Conservation (phyloP, 2,329 filamentous ascomycete species). For the Aspergillus pseudoviridinutans region DNA sequence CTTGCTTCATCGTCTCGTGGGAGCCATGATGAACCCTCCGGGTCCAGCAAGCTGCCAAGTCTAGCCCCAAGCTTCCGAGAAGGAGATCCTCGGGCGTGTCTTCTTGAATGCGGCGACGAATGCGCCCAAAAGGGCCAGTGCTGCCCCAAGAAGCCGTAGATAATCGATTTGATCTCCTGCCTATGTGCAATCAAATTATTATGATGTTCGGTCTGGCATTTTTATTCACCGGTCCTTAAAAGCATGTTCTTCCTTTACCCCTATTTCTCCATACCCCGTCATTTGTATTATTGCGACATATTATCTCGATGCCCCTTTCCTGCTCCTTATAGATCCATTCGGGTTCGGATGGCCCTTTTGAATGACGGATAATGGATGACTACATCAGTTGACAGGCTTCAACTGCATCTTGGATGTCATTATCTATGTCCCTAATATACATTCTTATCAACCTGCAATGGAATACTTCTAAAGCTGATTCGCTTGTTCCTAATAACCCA, state of each 20-base stretch:
- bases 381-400: background rate
- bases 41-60: conserved; percentile 25
- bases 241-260: conserved; percentile 1
- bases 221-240: background rate
- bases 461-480: too few relatives aligned
- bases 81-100: conserved; percentile 37
- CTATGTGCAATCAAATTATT: background rate
- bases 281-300: background rate
- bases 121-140: conserved; percentile 41
- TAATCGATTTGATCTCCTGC: conserved; percentile 7
- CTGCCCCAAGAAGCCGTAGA: conserved; percentile 32
- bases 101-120: conserved; percentile 47
- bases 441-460: background rate
- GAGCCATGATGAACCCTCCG: conserved; percentile 10
- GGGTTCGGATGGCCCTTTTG: background rate
- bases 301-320: background rate
- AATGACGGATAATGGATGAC: background rate
- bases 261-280: background rate
- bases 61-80: conserved; percentile 35
- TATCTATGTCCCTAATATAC: background rate
- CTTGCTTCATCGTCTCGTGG: conserved; percentile 19
- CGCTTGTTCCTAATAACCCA: background rate
- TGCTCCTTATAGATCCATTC: background rate
- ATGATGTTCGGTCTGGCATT: background rate
- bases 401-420: background rate